Base-by-base conservation (phyloP, 192 early-diverging fungal genomes). In the Coemansia nantahalensis region DNA sequence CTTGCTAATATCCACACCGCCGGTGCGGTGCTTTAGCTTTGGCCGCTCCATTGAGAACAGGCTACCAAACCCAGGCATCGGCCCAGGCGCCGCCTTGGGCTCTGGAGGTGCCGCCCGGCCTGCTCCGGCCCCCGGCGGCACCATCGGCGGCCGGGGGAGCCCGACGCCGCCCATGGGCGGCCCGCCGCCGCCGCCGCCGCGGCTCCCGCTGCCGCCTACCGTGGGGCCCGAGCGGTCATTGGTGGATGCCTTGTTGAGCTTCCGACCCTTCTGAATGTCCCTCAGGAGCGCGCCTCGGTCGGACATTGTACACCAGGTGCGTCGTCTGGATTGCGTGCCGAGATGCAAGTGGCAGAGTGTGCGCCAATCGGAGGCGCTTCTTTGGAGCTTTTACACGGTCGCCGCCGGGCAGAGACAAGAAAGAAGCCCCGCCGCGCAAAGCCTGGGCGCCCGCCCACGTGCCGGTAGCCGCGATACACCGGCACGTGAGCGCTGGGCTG, bases 41-140 rank as follows among this genome's bases (percentile, higher is more conserved):
- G 89, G 89, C 75, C 87, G 82, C 15, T 84, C 89, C 17, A 75
- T 81, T 4, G 86, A 73, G 62, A 90, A 82, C 22, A 90, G 59
- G 12, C 76, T 80, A 16, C 84, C 85, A 14, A 82, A 46, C 15
- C 79, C 75, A 4, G 79, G 74, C 64, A 40, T 38, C 45, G 35
- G 39, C 60, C 19, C 60, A 59, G 21, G 68, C 61, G 42, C 70
- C 41, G 39, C 80, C 70, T 16, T 47, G 55, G n/a, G 54, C 12
- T 33, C 51, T 23, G 51, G 30, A 15, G 40, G 26, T 13, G 32
- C 12, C 16, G 39, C 62, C 35, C 62, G 55, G 41, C 40, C 45
- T 7, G 64, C 51, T 16, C 56, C 57, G 37, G 54, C 55, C 8
- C 39, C 51, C 4, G 51, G 44, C 4, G 67, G 60, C 41, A 56